phyloP scores from a whole-genome alignment of 257 asterid species.

The Ocimum tenuiflorum region DNA sequence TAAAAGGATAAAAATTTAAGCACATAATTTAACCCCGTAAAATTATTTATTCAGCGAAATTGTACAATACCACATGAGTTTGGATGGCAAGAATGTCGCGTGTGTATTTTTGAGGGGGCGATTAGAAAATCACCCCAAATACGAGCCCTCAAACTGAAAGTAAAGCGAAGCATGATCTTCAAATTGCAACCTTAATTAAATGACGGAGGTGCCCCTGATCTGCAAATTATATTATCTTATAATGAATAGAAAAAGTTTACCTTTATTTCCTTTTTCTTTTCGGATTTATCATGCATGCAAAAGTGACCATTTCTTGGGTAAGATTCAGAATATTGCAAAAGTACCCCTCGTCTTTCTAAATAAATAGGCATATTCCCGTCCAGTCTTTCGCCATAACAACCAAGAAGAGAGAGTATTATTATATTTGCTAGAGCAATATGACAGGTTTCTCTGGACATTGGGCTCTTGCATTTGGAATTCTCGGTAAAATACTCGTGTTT shows the following conservation, averaged over 20 bases:
- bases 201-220: constrained; percentile 15
- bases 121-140: background rate
- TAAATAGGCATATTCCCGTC: constrained; percentile 26
- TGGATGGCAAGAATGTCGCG: too few species aligned
- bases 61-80: too few species aligned
- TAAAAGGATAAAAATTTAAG: too few species aligned
- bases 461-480: constrained; percentile 60
- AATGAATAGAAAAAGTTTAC: constrained; percentile 9
- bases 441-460: constrained; percentile 34
- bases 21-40: too few species aligned
- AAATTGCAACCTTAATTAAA: constrained; percentile 18
- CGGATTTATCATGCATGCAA: constrained; percentile 11
- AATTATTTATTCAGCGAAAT: too few species aligned
- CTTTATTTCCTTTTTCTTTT: constrained; percentile 17
- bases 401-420: background rate
- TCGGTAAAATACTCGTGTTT: too few species aligned
- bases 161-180: constrained; percentile 21
- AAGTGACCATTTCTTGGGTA: constrained; percentile 10
- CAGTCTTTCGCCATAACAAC: constrained; percentile 15
- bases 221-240: constrained; percentile 10
- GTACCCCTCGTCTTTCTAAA: constrained; percentile 25
- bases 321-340: constrained; percentile 9
- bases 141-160: background rate
- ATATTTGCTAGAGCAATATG: constrained; percentile 24
- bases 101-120: background rate